Evolutionary conservation across 257 asterid species (phyloP), one percentile per base, ranked within the genome.

Genomic region (Osmanthus fragrans): DNA sequence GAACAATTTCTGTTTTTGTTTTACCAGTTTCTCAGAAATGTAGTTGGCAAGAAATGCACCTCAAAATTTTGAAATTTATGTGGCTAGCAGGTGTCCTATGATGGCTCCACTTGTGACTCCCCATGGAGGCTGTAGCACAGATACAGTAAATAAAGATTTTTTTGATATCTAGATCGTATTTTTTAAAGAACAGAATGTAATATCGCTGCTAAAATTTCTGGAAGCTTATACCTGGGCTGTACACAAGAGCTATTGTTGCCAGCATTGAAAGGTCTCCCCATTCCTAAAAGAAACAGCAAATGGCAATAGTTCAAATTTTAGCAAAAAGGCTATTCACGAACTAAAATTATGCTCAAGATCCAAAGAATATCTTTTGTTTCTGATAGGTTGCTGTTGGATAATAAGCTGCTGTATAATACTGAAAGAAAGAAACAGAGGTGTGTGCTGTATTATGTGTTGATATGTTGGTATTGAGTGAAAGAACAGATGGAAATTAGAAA

Each of bases 191-290:
- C 13, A 68, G 16, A 54, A 40, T 7, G 8, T 51, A 16, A 71
- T 3, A 23, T 47, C 11, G 12, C 32, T 33, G 42, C 64, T 25
- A 23, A 32, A 75, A 76, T 3, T 23, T 42, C 16, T 0, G 42
- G 75, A 51, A 75, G 51, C 51, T 64, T 18, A 73, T 84, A 93
- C 98, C 97, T 88, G 96, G 64, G 99, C 97, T 56, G 97, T 97
- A 71, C n/a, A 97, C 97, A 8, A 89, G 90, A 71, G 98, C 97
- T 83, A 93, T 92, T 12, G 99, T 96, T 47, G 99, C 99, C 66
- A 96, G 92, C 99, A 96, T 96, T 5, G 99, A 96, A 13, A 97
- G 97, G 80, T 96, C 97, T 80, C 99, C 97, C 98, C 97, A 89
- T 91, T 92, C 97, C 96, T 90, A 54, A 47, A 83, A 78, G 73